Evolutionary conservation across 495 filamentous ascomycete species (phyloP), one percentile per base, ranked within the genome.

Genomic region (Immersiella caudata): DNA sequence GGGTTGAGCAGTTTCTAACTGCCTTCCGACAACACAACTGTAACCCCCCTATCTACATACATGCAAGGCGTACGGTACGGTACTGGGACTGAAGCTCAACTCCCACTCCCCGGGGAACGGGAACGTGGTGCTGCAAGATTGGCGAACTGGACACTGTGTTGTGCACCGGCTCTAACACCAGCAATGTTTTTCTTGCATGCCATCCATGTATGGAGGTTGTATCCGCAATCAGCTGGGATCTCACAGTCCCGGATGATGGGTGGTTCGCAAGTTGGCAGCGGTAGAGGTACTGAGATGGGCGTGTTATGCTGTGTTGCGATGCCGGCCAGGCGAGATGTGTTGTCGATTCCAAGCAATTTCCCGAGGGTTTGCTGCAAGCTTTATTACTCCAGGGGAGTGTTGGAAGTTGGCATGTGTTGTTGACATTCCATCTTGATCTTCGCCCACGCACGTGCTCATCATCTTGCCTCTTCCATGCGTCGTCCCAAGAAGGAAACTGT

Each of bases 141-240:
- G 49, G 20, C 52, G 52, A 55, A 55, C 40, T 12, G 11, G 40
- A 46, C 52, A 55, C 52, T 55, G 52, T 55, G 52, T n/a, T 55
- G 52, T 26, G 20, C n/a, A 22, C 52, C 7, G 7, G 52, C 24
- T 55, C 52, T 22, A 55, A 55, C 20, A 6, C 52, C 52, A 55
- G 16, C 9, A 22, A n/a, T 6, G 52, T 5, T 55, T 55, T 55
- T 55, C 1, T 55, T 55, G 52, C 52, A 55, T 22, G 7, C 52
- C n/a, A 55, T 11, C 20, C 40, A 46, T 18, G 16, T 12, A 46
- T 46, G 40, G 2, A 18, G 2, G 40, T 14, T 46, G 40, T 46
- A 46, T 46, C 40, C 11, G 9, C 9, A 12, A 46, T 14, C 5
- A 14, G 16, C 4, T 18, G 11, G 40, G 40, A 46, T 46, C 40